These are phyloP conservation scores for Pleurotus citrinopileatus DNA, from an alignment of 768 basidiomycete species.

Conservation along the genomic window DNA sequence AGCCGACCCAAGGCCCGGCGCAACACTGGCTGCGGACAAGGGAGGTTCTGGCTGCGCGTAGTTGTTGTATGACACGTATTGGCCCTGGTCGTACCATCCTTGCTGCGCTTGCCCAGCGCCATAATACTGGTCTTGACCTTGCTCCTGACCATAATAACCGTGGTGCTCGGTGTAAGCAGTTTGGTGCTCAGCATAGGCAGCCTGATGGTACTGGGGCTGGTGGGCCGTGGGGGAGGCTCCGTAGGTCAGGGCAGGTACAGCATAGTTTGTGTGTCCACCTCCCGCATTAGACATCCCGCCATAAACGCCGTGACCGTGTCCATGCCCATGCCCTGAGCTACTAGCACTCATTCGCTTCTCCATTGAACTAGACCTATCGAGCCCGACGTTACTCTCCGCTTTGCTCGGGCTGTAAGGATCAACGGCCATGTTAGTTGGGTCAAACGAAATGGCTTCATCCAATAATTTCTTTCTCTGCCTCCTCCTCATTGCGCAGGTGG, in stretches of 20 bases:
- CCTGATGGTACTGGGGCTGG: constrained; percentile 6
- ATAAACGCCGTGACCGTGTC: constrained; percentile 5
- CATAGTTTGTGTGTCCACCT: not conserved
- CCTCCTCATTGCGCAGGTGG: constrained; percentile 48
- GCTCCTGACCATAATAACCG: constrained; percentile 9
- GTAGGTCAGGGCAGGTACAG: not conserved
- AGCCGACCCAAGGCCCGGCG: not conserved
- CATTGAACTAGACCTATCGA: constrained; percentile 1
- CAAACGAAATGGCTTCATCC: constrained; percentile 52
- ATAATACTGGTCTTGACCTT: constrained; percentile 2
- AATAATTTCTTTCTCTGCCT: constrained; percentile 37
- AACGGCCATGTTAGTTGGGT: constrained; percentile 30
- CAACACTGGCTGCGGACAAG: not conserved
- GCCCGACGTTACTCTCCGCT: not conserved
- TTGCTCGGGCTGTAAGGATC: constrained; percentile 6
- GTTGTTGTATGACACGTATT: not conserved
- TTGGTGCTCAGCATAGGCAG: constrained; percentile 6
- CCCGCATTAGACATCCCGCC: constrained; percentile 4
- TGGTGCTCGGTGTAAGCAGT: constrained; percentile 1
- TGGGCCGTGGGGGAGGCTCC: not conserved
- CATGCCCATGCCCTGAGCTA: constrained; percentile 5
- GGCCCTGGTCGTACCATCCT: constrained; percentile 7
- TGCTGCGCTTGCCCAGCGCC: constrained; percentile 2
- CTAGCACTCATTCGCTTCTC: constrained; percentile 8
- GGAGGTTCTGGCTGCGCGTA: constrained; percentile 5